Evolutionary conservation across 2,329 filamentous ascomycete genomes (phyloP), one percentile per base, ranked within the genome.

Genomic region (Chaetomium globosum): DNA sequence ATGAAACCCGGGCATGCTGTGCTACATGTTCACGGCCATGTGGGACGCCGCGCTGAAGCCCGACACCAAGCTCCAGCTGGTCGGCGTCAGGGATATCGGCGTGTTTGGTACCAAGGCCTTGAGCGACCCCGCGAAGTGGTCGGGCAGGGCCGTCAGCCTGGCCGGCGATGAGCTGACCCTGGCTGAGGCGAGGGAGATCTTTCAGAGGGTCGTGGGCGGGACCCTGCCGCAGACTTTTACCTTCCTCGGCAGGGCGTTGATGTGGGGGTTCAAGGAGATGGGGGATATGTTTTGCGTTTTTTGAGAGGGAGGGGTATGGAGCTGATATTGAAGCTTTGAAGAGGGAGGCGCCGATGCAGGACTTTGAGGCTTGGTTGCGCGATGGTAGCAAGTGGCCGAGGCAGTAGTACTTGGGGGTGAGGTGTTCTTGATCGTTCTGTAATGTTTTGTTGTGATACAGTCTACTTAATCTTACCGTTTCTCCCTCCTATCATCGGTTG

Each of bases 61-160:
- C 0, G 64, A 68, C 6, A 73, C 61, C 9, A 75, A 73, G 70
- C 72, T 80, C 49, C 78, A 80, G 65, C 66, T 79, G 36, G 70
- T 79, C 57, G 75, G 76, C 68, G 74, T 75, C 43, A 71, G 69
- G 2, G 79, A 81, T 69, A 77, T 81, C 59, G 78, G 78, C 19
- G 51, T 74, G 31, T 76, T 77, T 59, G 78, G 72, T 4, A 76
- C 76, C 26, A 67, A 71, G 59, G 76, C 77, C 7, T 68, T 78
- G 6, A 48, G 71, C 12, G 52, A 70, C 19, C 72, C 74, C 0
- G 67, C 66, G 4, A 49, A 59, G n/a, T 79, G 74, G 71, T 63
- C 59, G 4, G 72, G 74, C 48, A 71, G 71, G 49, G 77, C 77
- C 19, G 36, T 80, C 16, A 72, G 75, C 10, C 64, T 80, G 2